phyloP scores from a whole-genome alignment of 108 stramenopile genomes.

The Pseudonitzschia multiseries region DNA sequence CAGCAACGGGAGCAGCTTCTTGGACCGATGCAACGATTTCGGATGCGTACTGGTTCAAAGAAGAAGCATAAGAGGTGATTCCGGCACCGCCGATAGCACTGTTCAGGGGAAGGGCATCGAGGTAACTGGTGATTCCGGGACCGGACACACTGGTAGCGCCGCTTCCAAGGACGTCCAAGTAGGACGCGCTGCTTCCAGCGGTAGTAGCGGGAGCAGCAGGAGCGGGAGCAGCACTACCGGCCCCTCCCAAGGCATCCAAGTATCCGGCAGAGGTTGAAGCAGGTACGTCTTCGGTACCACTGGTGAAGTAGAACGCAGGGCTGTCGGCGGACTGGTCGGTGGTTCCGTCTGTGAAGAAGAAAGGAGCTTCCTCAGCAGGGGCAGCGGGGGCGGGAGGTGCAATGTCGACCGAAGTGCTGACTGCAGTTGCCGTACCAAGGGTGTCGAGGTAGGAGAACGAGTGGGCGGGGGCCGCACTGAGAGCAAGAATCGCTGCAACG shows the following conservation, averaged over 20 bases:
- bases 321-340: constrained; percentile 26
- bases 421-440: constrained; percentile 4
- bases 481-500: constrained; percentile 27
- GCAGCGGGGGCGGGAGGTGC: constrained; percentile 20
- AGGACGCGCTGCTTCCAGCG: constrained; percentile 4
- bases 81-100: constrained; percentile 16
- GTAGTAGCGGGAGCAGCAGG: neutral
- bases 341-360: constrained; percentile 27
- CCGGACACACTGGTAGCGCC: constrained; percentile 22
- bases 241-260: constrained; percentile 1
- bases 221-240: constrained; percentile 1
- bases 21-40: neutral
- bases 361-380: constrained; percentile 23
- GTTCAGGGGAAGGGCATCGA: constrained; percentile 29
- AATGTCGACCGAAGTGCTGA: constrained; percentile 16
- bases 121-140: constrained; percentile 31
- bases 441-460: constrained; percentile 33
- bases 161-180: constrained; percentile 5
- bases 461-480: constrained; percentile 17
- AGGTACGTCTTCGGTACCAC: constrained; percentile 19
- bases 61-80: constrained; percentile 21
- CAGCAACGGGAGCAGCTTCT: neutral
- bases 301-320: constrained; percentile 33
- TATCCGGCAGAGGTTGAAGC: constrained; percentile 7
- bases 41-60: constrained; percentile 13